phyloP scores from a whole-genome alignment of 2,329 filamentous ascomycete genomes.

The Camptophora hylomeconis region DNA sequence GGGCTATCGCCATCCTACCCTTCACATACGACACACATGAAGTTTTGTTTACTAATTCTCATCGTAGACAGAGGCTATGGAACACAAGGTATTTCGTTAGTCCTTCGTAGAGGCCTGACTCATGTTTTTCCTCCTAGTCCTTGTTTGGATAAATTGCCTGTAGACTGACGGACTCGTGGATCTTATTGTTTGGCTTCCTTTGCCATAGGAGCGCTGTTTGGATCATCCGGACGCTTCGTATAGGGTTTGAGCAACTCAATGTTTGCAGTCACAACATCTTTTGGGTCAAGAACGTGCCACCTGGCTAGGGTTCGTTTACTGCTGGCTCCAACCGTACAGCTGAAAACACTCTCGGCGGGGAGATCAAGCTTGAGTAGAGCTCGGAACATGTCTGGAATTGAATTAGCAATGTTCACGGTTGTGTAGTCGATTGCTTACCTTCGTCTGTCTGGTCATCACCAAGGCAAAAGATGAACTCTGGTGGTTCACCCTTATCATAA shows the following conservation, averaged over 20 bases:
- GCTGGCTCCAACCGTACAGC: conserved; percentile 81
- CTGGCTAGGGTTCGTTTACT: conserved; percentile 82
- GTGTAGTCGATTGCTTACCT: conserved; percentile 42
- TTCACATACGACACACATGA: too few relatives aligned
- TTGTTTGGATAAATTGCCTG: too few relatives aligned
- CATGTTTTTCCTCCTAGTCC: too few relatives aligned
- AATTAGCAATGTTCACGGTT: conserved; percentile 9
- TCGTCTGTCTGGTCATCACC: conserved; percentile 97
- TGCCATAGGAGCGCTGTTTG: too few relatives aligned
- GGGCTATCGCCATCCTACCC: too few relatives aligned
- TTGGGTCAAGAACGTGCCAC: conserved; percentile 80
- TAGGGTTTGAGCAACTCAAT: conserved; percentile 64
- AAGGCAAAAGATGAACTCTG: conserved; percentile 80
- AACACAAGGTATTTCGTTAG: too few relatives aligned
- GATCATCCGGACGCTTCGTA: too few relatives aligned
- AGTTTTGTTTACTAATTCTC: too few relatives aligned
- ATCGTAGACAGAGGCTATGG: too few relatives aligned
- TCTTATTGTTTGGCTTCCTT: too few relatives aligned
- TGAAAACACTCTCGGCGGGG: conserved; percentile 60
- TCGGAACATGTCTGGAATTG: conserved; percentile 60
- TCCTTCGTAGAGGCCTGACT: too few relatives aligned
- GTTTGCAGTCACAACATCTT: conserved; percentile 51
- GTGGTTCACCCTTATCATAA: conserved; percentile 38
- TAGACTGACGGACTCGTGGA: too few relatives aligned
- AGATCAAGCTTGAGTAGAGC: conserved; percentile 50